Conservation (phyloP, 2,329 filamentous ascomycete species). For the Pseudogymnoascus sp. region DNA sequence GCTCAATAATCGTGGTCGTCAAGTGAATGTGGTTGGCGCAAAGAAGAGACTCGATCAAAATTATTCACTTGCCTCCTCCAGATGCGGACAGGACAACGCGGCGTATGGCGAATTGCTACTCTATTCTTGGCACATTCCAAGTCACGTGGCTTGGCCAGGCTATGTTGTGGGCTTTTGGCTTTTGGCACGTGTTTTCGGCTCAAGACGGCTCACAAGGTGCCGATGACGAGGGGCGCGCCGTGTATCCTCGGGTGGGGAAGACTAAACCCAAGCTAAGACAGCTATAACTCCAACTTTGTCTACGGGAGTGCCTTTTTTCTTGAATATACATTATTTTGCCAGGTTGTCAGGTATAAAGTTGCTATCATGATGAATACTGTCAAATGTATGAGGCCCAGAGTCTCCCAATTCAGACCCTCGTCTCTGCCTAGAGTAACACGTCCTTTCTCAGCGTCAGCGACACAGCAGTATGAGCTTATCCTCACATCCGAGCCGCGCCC, state of each 20-base stretch:
- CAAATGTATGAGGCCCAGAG: conserved; percentile 23
- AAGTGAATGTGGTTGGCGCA: conserved; percentile 4
- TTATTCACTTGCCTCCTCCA: conserved; percentile 3
- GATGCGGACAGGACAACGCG: conserved; percentile 7
- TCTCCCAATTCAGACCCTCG: conserved; percentile 22
- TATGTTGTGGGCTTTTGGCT: background rate
- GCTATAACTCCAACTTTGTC: conserved; percentile 1
- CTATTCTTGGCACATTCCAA: conserved; percentile 1
- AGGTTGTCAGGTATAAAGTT: conserved; percentile 7
- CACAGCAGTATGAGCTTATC: conserved; percentile 64
- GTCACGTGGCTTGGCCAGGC: conserved; percentile 1
- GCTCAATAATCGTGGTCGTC: background rate
- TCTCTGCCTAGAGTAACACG: conserved; percentile 18
- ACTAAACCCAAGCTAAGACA: conserved; percentile 7
- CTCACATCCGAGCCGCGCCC: conserved; percentile 73
- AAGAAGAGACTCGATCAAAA: background rate
- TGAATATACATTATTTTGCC: background rate
- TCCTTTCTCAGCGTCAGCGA: conserved; percentile 24
- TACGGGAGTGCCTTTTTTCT: background rate
- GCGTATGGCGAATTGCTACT: background rate
- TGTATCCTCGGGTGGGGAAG: conserved; percentile 5
- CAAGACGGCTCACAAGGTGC: conserved; percentile 1
- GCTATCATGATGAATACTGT: conserved; percentile 22
- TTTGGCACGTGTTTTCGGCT: conserved; percentile 6
- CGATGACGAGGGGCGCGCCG: background rate